A percentile compares a stretch with the other conserved stretches of the same genome.
Conservation (phyloP, 169 alveolate genomes). For the Plasmodium falciparum region DNA sequence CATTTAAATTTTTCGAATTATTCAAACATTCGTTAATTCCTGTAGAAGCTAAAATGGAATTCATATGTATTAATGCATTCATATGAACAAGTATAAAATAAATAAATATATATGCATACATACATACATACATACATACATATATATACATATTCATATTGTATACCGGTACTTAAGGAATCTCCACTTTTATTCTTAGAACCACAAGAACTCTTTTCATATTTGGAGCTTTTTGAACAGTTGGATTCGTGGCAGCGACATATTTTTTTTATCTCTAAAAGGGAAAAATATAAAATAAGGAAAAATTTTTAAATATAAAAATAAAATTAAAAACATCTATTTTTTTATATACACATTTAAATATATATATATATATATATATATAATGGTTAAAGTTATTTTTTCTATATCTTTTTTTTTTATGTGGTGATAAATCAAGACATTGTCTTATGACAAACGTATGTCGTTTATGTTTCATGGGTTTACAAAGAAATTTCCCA, state of each 20-base stretch:
- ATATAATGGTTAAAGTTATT: too few species aligned
- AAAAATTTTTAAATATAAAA: not conserved
- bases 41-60: conserved; percentile 46
- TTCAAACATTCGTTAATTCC: conserved; percentile 57
- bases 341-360: not conserved
- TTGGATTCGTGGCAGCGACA: conserved; percentile 44
- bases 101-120: not conserved
- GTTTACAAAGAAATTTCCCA: too few species aligned
- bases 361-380: too few species aligned
- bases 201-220: conserved; percentile 27
- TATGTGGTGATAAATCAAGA: too few species aligned
- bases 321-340: not conserved
- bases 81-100: not conserved
- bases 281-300: not conserved
- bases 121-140: not conserved
- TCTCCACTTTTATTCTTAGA: conserved; percentile 33
- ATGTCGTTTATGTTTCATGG: too few species aligned
- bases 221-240: conserved; percentile 43
- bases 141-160: not conserved
- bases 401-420: too few species aligned
- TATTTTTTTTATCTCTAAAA: conserved; percentile 39
- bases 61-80: not conserved
- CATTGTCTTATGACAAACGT: too few species aligned
- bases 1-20: conserved; percentile 31
- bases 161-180: conserved; percentile 49